These are phyloP conservation scores for Malus hybrid DNA, from an alignment of 331 rosid genomes.

Conservation along the genomic window DNA sequence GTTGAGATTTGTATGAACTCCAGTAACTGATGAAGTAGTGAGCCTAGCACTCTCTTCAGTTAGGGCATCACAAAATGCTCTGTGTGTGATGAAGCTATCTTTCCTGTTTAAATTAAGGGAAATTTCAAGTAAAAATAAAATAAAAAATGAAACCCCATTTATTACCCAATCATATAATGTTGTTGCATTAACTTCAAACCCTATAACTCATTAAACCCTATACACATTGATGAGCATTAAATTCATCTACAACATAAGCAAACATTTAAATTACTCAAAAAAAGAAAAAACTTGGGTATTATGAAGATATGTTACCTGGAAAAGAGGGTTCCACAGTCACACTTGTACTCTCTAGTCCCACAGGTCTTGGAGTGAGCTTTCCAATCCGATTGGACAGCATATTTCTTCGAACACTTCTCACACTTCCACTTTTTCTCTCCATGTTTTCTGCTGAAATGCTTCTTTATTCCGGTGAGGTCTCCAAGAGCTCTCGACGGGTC, in stretches of 20 bases:
- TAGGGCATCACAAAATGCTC: constrained; percentile 92
- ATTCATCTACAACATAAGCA: not conserved
- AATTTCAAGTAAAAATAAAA: not conserved
- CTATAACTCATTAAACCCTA: not conserved
- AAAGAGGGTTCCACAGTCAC: constrained; percentile 92
- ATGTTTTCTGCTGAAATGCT: constrained; percentile 80
- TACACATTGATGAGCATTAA: not conserved
- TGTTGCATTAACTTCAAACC: constrained; percentile 27
- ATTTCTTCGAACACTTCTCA: constrained; percentile 83
- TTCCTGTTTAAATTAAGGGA: constrained; percentile 37
- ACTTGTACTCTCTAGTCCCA: constrained; percentile 85
- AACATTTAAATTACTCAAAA: not conserved
- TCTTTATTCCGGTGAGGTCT: constrained; percentile 87
- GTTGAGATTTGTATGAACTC: constrained; percentile 39
- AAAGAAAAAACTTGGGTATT: not conserved
- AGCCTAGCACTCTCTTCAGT: constrained; percentile 85
- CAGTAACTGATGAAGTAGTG: constrained; percentile 31
- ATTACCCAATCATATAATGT: constrained; percentile 10
- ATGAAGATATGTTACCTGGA: constrained; percentile 40
- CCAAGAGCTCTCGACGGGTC: constrained; percentile 76
- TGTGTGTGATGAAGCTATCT: constrained; percentile 89
- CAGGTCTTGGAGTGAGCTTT: constrained; percentile 92
- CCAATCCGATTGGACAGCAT: constrained; percentile 94
- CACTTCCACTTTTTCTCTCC: constrained; percentile 99
- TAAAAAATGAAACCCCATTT: constrained; percentile 7